Evolutionary conservation across 208 protist genomes (phyloP).

Genomic region (Novymonas esmeraldas): DNA sequence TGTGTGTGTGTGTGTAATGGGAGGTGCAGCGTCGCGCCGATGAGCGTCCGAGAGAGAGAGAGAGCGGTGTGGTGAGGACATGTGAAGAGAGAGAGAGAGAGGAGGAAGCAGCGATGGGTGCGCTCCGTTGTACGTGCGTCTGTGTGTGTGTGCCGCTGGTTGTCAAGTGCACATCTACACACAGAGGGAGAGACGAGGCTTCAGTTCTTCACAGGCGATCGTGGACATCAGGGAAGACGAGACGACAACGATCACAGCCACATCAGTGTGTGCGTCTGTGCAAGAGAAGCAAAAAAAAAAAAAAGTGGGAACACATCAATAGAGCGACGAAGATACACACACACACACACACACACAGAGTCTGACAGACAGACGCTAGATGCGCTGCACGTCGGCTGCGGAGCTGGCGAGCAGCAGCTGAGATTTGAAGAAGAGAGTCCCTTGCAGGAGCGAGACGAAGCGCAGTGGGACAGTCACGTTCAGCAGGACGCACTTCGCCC

Average conservation of each 20-base stretch:
- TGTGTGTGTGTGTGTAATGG: constrained; percentile 4
- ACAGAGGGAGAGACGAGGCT: neutral
- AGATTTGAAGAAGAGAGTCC: constrained; percentile 43
- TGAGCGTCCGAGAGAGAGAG: no score
- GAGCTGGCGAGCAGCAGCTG: constrained; percentile 10
- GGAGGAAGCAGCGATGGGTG: no score
- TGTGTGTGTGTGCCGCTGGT: no score
- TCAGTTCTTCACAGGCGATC: no score
- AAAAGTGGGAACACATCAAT: neutral
- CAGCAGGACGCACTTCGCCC: constrained; percentile 36
- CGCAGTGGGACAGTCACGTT: constrained; percentile 43
- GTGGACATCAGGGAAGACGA: no score
- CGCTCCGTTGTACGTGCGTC: no score
- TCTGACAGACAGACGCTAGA: neutral
- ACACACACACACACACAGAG: neutral
- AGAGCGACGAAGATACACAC: neutral
- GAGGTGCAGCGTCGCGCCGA: no score
- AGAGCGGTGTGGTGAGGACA: no score
- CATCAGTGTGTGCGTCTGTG: neutral
- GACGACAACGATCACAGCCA: no score
- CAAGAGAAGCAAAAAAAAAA: no score
- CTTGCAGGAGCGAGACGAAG: constrained; percentile 42
- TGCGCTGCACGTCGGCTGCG: neutral
- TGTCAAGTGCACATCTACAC: no score
- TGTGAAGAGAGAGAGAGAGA: no score